phyloP scores from a whole-genome alignment of 73 alveolate genomes.

The Paramecium biaurelia region DNA sequence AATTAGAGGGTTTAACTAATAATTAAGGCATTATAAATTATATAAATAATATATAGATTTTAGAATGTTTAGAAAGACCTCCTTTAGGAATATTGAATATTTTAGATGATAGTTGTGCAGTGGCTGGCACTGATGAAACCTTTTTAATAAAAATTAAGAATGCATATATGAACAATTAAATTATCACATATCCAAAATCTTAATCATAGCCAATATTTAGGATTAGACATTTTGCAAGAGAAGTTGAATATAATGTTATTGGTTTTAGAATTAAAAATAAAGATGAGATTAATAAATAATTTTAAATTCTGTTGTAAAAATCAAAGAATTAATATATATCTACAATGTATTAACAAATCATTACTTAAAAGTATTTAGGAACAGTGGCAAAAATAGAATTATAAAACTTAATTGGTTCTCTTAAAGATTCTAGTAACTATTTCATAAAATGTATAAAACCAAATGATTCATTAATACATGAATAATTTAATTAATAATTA shows the following conservation, averaged over 20 bases:
- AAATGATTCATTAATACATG: not conserved
- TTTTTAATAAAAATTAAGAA: constrained; percentile 36
- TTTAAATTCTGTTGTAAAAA: constrained; percentile 22
- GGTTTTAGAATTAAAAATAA: constrained; percentile 90
- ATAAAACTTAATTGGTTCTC: constrained; percentile 27
- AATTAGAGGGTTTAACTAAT: not conserved
- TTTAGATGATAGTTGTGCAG: constrained; percentile 64
- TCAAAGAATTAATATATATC: not conserved
- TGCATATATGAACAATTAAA: constrained; percentile 59
- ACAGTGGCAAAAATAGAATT: not conserved
- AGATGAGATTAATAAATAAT: constrained; percentile 75
- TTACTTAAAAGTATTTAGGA: constrained; percentile 23
- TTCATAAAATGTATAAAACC: constrained; percentile 62
- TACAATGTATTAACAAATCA: constrained; percentile 6
- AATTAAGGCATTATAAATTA: constrained; percentile 29
- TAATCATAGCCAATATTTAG: constrained; percentile 63
- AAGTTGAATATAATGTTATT: constrained; percentile 80
- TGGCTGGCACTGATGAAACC: constrained; percentile 56
- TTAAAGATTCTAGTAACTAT: constrained; percentile 7
- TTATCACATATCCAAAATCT: constrained; percentile 33
- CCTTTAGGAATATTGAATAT: constrained; percentile 61
- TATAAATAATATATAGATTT: constrained; percentile 63
- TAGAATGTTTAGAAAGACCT: constrained; percentile 69
- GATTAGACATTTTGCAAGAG: constrained; percentile 84
- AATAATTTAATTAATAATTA: not conserved